These are phyloP conservation scores for Penicillium thymicola DNA, from an alignment of 2,329 filamentous ascomycete genomes.

Conservation along the genomic window DNA sequence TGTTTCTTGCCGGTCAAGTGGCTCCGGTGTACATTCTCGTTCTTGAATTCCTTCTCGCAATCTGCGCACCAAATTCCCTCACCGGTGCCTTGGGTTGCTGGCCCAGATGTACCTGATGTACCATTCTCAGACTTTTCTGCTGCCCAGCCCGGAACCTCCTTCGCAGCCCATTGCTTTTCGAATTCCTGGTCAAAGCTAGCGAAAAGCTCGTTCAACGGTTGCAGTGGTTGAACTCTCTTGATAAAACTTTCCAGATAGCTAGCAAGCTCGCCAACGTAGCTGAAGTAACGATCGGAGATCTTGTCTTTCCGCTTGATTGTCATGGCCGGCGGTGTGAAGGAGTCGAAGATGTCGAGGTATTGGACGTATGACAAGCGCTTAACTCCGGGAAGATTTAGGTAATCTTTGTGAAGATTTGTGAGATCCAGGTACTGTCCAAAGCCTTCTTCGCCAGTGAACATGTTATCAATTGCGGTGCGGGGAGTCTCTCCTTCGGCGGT, in stretches of 20 bases:
- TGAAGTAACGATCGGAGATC: conserved; percentile 87
- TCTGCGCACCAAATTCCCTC: conserved; percentile 85
- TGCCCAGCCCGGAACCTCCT: conserved; percentile 76
- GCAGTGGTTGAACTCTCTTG: conserved; percentile 76
- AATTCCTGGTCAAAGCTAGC: conserved; percentile 78
- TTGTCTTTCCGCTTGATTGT: conserved; percentile 79
- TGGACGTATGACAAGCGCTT: conserved; percentile 87
- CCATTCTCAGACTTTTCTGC: conserved; percentile 49
- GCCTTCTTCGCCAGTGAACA: conserved; percentile 95
- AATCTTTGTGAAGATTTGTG: conserved; percentile 77
- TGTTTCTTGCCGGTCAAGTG: conserved; percentile 93
- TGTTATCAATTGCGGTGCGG: conserved; percentile 72
- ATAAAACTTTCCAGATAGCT: conserved; percentile 87
- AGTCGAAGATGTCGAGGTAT: conserved; percentile 88
- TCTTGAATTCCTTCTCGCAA: conserved; percentile 93
- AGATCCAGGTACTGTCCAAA: conserved; percentile 92
- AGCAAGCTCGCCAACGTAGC: conserved; percentile 76
- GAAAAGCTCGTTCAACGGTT: conserved; percentile 79
- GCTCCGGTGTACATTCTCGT: conserved; percentile 87
- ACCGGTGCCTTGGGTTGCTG: conserved; percentile 53
- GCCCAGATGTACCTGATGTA: conserved; percentile 37
- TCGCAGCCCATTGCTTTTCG: conserved; percentile 73
- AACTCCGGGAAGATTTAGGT: conserved; percentile 81
- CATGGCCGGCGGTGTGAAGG: conserved; percentile 70
- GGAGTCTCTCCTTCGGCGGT: conserved; percentile 62